A percentile compares a stretch with the other conserved stretches of the same genome.
Conservation (phyloP, 495 filamentous ascomycete species). For the Aspergillus asperescens region DNA sequence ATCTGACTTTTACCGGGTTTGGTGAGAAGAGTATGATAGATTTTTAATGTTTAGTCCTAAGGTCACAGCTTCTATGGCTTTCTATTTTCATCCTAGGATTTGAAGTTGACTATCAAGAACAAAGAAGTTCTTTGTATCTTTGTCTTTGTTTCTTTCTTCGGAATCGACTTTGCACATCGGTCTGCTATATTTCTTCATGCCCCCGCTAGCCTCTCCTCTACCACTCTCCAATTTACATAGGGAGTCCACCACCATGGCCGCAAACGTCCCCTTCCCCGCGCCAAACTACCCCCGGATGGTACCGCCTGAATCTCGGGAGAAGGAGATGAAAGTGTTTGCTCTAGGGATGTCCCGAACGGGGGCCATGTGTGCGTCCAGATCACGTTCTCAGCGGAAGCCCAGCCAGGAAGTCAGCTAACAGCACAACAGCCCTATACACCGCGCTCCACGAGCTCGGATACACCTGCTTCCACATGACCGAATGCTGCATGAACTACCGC, state of each 20-base stretch:
- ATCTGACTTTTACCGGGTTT: too few species aligned
- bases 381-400: background rate
- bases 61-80: too few species aligned
- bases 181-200: too few species aligned
- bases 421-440: background rate
- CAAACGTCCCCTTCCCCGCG: background rate
- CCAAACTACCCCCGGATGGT: background rate
- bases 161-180: too few species aligned
- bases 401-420: background rate
- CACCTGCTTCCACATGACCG: constrained; percentile 3
- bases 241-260: constrained; percentile 1
- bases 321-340: constrained; percentile 5
- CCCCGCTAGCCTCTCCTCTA: too few species aligned
- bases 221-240: too few species aligned
- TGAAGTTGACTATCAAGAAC: background rate
- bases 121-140: background rate
- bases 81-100: too few species aligned
- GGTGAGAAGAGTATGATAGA: too few species aligned
- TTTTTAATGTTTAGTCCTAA: too few species aligned
- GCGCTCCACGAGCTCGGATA: constrained; percentile 4
- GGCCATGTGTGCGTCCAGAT: background rate
- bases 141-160: background rate
- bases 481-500: background rate
- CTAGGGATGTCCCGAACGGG: constrained; percentile 4
- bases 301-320: background rate